Conservation (phyloP, 2,329 filamentous ascomycete species). For the Alternaria atra region DNA sequence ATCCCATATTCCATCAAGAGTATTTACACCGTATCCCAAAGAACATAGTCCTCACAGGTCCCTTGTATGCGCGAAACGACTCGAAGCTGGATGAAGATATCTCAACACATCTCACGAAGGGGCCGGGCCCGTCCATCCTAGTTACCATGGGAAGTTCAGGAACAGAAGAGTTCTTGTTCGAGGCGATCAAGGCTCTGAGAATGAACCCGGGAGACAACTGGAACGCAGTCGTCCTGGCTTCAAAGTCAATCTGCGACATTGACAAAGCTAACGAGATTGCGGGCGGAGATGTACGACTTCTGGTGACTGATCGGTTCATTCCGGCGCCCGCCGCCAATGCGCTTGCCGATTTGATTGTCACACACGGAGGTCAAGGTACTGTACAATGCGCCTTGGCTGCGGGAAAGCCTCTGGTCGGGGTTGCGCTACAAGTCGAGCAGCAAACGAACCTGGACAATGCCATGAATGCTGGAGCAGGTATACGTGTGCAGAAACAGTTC, state of each 20-base stretch:
- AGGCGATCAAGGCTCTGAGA: constrained; percentile 42
- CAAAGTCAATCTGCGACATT: constrained; percentile 43
- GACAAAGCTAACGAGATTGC: constrained; percentile 36
- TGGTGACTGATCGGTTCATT: constrained; percentile 45
- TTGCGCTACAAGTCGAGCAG: constrained; percentile 45
- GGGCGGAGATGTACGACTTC: constrained; percentile 34
- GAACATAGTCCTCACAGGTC: constrained; percentile 44
- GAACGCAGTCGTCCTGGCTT: constrained; percentile 43
- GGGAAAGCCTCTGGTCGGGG: constrained; percentile 44
- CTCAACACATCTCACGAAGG: constrained; percentile 33
- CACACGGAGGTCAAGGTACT: constrained; percentile 45
- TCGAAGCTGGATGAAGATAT: constrained; percentile 40
- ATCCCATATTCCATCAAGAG: constrained; percentile 44
- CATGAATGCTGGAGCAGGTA: constrained; percentile 43
- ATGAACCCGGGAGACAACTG: constrained; percentile 37
- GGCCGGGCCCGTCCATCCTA: constrained; percentile 35
- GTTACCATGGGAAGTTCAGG: constrained; percentile 46
- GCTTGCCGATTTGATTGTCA: constrained; percentile 40
- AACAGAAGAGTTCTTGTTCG: constrained; percentile 43
- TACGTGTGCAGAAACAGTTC: constrained; percentile 39
- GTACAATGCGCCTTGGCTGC: constrained; percentile 44
- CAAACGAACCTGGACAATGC: constrained; percentile 48
- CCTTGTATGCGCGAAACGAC: constrained; percentile 35
- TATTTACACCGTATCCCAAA: constrained; percentile 40
- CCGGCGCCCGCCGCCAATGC: constrained; percentile 40